Percentiles rank a stretch among this genome's conserved stretches.
Evolutionary conservation across 257 asterid genomes (phyloP).

Genomic region (Eustoma russellianum): DNA sequence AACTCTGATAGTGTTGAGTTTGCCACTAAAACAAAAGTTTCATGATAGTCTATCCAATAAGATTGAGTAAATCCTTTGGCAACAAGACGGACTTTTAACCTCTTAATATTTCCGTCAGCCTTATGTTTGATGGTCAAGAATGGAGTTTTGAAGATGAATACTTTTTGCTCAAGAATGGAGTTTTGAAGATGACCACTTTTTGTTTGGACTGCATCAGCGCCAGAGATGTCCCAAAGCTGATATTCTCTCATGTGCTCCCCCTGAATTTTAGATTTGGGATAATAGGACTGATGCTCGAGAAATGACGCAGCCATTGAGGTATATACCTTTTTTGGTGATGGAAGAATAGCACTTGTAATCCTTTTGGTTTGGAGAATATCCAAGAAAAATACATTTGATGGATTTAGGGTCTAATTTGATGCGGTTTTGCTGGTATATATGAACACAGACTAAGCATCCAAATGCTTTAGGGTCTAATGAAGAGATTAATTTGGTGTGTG

Average conservation of each 20-base stretch:
- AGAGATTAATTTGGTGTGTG: not conserved
- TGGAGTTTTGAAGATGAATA: not conserved
- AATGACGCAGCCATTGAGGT: constrained; percentile 6
- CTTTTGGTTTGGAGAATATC: constrained; percentile 4
- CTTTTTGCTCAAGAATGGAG: not conserved
- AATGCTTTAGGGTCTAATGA: not conserved
- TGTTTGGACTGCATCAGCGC: not conserved
- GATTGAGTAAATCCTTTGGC: constrained; percentile 6
- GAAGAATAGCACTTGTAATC: constrained; percentile 15
- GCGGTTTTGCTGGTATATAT: not conserved
- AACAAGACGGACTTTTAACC: not conserved
- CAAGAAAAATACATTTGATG: not conserved
- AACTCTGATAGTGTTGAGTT: not conserved
- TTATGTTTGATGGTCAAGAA: not conserved
- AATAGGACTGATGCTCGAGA: constrained; percentile 5
- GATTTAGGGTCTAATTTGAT: constrained; percentile 8
- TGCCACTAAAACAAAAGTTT: constrained; percentile 1
- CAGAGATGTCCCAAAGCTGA: not conserved
- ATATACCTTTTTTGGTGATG: not conserved
- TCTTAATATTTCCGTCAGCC: not conserved
- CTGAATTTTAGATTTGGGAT: not conserved
- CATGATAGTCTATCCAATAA: not conserved
- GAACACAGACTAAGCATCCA: not conserved
- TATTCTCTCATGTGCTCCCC: constrained; percentile 4
- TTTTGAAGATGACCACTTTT: not conserved